phyloP scores from a whole-genome alignment of 1,284 basidiomycete species.

The Acaromyces ingoldii region DNA sequence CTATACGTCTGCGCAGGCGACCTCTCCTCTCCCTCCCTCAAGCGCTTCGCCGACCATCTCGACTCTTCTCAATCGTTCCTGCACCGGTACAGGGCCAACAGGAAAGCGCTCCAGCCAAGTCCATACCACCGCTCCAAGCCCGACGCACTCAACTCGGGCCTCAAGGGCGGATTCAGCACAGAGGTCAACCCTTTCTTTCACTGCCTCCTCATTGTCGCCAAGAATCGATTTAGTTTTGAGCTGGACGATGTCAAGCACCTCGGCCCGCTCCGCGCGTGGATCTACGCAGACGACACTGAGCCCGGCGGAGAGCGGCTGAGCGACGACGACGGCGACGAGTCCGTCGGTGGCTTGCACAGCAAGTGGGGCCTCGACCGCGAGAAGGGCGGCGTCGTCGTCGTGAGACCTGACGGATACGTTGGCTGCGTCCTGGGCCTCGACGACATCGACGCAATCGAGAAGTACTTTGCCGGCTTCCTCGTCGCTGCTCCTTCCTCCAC shows the following conservation, averaged over 20 bases:
- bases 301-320: conserved; percentile 54
- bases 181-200: conserved; percentile 51
- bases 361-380: conserved; percentile 57
- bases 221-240: conserved; percentile 44
- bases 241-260: conserved; percentile 38
- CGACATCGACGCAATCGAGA: conserved; percentile 53
- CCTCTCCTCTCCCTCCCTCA: conserved; percentile 39
- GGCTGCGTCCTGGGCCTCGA: conserved; percentile 60
- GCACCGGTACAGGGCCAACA: conserved; percentile 30
- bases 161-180: conserved; percentile 25
- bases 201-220: conserved; percentile 42
- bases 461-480: conserved; percentile 57
- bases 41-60: conserved; percentile 25
- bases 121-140: conserved; percentile 15
- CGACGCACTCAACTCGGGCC: conserved; percentile 33
- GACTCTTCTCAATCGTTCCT: conserved; percentile 32
- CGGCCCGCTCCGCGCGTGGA: conserved; percentile 52
- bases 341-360: conserved; percentile 53
- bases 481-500: neutral
- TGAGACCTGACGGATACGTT: conserved; percentile 71
- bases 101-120: conserved; percentile 14
- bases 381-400: conserved; percentile 62
- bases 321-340: conserved; percentile 24
- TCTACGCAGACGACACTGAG: conserved; percentile 56
- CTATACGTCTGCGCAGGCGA: conserved; percentile 66